Evolutionary conservation across 306 rosid genomes (phyloP), one percentile per base, ranked within the genome.

Genomic region (Prinsepia uniflora): DNA sequence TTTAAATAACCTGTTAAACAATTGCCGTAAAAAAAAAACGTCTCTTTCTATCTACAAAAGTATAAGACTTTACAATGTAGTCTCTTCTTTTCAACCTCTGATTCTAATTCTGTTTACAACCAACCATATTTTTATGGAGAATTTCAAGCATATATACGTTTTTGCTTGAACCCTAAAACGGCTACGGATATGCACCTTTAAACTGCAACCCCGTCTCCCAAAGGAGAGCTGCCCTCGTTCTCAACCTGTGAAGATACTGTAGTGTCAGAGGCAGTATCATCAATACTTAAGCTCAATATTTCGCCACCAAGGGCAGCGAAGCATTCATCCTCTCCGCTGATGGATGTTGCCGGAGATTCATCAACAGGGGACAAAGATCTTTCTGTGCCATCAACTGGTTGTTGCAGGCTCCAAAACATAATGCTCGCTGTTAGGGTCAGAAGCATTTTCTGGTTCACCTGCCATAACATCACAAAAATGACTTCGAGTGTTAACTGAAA

Each of bases 391-490:
- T 89, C 96, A 5, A 65, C 49, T 9, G 82, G 79, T 73, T 91
- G 95, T 74, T 91, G 96, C 76, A 95, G 83, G 71, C 97, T 89
- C 97, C 97, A 91, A 70, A 76, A 91, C 97, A 95, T 95, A 50
- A 95, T 84, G 79, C 96, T 87, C 12, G 99, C 97, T 14, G 91
- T 81, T 36, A 94, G 90, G 49, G 90, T 89, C 69, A 95, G 85
- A 65, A 91, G 84, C 99, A 95, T 95, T 88, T 91, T 95, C 82
- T 90, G 99, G 71, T 95, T 95, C 70, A 91, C 96, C 99, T 95
- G 96, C 74, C 77, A 78, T 55, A 49, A 67, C 65, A 78, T 74
- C 67, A 71, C 22, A 70, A 11, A 55, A 68, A 10, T 36, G 62
- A 63, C 36, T 30, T 15, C 20, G 11, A 30, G 57, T 56, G 50